These are phyloP conservation scores for Noccaea bulbosa DNA, from an alignment of 345 rosid genomes.

Conservation along the genomic window DNA sequence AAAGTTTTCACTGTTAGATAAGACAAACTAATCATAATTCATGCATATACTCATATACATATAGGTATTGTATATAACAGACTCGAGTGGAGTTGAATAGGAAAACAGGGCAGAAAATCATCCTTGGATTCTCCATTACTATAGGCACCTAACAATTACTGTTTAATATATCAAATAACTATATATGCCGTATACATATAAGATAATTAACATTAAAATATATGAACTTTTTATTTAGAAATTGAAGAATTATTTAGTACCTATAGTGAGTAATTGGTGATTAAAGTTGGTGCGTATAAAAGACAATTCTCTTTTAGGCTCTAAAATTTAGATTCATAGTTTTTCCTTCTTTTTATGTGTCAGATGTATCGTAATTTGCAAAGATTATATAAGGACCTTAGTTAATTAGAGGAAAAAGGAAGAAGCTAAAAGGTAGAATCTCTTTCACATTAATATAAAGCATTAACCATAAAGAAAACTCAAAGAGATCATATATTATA, in stretches of 20 bases:
- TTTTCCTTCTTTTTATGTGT: constrained; percentile 39
- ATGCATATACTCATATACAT: constrained; percentile 4
- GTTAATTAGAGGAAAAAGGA: constrained; percentile 31
- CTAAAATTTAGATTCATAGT: constrained; percentile 35
- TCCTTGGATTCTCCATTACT: constrained; percentile 45
- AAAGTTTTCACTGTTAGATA: constrained; percentile 21
- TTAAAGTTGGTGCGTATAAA: constrained; percentile 41
- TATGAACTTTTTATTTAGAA: constrained; percentile 1
- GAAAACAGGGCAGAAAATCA: constrained; percentile 39
- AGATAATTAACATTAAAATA: not conserved
- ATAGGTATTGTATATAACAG: not conserved
- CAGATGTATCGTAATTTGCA: constrained; percentile 30
- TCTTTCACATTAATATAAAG: constrained; percentile 21
- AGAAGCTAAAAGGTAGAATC: constrained; percentile 34
- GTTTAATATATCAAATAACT: constrained; percentile 8
- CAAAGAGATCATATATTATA: constrained; percentile 27
- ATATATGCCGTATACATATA: not conserved
- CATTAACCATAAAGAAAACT: constrained; percentile 12
- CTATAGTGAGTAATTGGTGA: constrained; percentile 18
- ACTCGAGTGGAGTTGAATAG: constrained; percentile 35
- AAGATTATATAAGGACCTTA: constrained; percentile 15
- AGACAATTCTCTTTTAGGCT: constrained; percentile 42
- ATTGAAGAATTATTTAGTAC: constrained; percentile 1
- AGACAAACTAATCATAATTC: constrained; percentile 12
- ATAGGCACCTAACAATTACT: constrained; percentile 36